Evolutionary conservation across 495 filamentous ascomycete species (phyloP).

Genomic region (Cercophora scortea): DNA sequence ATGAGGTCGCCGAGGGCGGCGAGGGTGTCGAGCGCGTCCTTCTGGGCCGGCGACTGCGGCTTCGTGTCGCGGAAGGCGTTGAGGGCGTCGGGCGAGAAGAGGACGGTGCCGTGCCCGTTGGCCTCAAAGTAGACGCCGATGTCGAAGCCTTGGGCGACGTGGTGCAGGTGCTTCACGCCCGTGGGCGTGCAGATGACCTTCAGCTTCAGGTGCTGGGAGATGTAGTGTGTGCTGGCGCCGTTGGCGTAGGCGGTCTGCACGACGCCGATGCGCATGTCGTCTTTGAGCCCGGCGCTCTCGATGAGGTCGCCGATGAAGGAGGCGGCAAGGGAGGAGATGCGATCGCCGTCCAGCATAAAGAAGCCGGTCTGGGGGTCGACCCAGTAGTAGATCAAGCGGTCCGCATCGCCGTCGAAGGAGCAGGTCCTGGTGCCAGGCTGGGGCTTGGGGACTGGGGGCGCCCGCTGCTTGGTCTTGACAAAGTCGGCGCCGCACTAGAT

Average conservation of each 20-base stretch:
- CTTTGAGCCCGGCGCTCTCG: conserved; percentile 65
- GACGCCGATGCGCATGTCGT: conserved; percentile 80
- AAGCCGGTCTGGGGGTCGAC: conserved; percentile 72
- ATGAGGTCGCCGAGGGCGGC: conserved; percentile 77
- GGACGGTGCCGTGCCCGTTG: conserved; percentile 93
- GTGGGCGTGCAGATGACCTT: conserved; percentile 90
- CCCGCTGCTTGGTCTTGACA: conserved; percentile 92
- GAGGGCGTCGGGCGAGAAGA: conserved; percentile 79
- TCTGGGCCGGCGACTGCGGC: conserved; percentile 86
- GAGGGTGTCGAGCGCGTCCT: conserved; percentile 73
- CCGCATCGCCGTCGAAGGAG: conserved; percentile 91
- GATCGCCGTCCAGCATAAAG: conserved; percentile 89
- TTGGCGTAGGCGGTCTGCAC: conserved; percentile 98
- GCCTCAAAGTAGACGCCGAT: conserved; percentile 98
- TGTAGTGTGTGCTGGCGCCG: conserved; percentile 87
- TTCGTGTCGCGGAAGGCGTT: conserved; percentile 66
- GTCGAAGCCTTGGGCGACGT: conserved; percentile 84
- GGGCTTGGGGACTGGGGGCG: conserved; percentile 75
- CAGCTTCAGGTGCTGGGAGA: conserved; percentile 78
- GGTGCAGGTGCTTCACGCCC: conserved; percentile 95
- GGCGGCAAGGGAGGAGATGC: conserved; percentile 89
- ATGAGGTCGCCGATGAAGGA: conserved; percentile 89
- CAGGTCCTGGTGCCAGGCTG: conserved; percentile 70
- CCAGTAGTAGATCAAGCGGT: conserved; percentile 95
- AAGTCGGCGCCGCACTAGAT: conserved; percentile 87